These are phyloP conservation scores for Ceraceosorus guamensis DNA, from an alignment of 1,284 basidiomycete species.

Conservation along the genomic window DNA sequence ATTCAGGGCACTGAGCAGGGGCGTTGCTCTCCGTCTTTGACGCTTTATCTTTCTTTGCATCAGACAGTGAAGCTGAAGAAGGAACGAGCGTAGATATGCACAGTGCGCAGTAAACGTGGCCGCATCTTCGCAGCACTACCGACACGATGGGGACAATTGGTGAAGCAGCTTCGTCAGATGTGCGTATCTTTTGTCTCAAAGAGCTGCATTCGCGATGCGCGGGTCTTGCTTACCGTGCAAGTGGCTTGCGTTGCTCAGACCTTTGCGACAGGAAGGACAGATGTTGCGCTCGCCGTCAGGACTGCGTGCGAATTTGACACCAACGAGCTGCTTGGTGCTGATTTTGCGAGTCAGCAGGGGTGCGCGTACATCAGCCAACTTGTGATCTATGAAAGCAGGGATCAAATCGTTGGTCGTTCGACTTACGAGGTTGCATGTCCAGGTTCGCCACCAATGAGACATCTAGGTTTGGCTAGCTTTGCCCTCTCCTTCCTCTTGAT, in stretches of 20 bases:
- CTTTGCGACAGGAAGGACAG: conserved; percentile 65
- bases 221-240: conserved; percentile 2
- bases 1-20: conserved; percentile 62
- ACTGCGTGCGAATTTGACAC: conserved; percentile 59
- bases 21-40: neutral
- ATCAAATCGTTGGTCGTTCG: neutral
- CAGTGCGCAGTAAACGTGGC: conserved; percentile 76
- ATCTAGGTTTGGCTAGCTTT: conserved; percentile 7
- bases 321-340: conserved; percentile 67
- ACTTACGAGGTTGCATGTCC: neutral
- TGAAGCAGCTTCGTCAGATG: too few species aligned
- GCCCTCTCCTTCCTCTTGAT: conserved; percentile 63
- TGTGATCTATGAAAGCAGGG: neutral
- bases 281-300: neutral
- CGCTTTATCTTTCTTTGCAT: conserved; percentile 4
- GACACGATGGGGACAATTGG: neutral
- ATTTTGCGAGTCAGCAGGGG: neutral
- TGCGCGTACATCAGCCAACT: neutral
- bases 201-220: neutral
- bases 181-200: neutral
- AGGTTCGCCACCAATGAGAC: conserved; percentile 3
- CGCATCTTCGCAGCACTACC: conserved; percentile 55
- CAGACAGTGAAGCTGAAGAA: conserved; percentile 49
- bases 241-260: conserved; percentile 49
- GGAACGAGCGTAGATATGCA: conserved; percentile 74